Base-by-base conservation (phyloP, 805 yeast species). In the Kregervanrija delftensis region DNA sequence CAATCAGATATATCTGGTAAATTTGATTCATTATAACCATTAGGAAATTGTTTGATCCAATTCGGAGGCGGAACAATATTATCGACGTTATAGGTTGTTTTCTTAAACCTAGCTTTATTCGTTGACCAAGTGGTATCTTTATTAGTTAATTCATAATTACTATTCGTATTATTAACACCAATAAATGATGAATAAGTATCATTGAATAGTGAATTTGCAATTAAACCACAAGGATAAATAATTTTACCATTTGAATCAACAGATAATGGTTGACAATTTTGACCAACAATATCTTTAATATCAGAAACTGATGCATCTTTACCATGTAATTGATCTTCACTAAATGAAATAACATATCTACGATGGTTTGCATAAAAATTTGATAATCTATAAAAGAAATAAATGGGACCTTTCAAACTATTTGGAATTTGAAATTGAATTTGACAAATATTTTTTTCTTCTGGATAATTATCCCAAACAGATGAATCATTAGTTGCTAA, bases 351-450 rank as follows among this genome's bases (percentile, higher is more conserved):
- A n/a, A 89, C 97, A 60, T 85, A 93, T 54, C 95, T 84, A 50
- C 99, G 79, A 68, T 91, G 99, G 65, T 93, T 91, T 59, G 95
- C 96, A 64, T 73, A 87, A 63, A 91, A 93, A 61, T 86, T 84
- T 40, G 95, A 86, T 53, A 91, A 67, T 53, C 81, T 79, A 68
- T 91, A 91, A 66, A 84, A 93, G 49, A 88, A 59, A 60, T 73
- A 89, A 12, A 90, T 69, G 6, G 95, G 88, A 2, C 83, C 77
- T 30, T 81, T 76, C 60, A 91, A 69, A 42, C 81, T 81, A 46
- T 74, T 70, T 14, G 96, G 95, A 33, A 89, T 67, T 48, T 77
- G 74, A 65, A 91, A 93, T 58, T 81, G 82, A 39, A 91, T 57
- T 41, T 74, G 69, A 64, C 99, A 91, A 5, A 73, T 69, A 48